phyloP scores from a whole-genome alignment of 148 eudicot species.

The Rhododendron molle region DNA sequence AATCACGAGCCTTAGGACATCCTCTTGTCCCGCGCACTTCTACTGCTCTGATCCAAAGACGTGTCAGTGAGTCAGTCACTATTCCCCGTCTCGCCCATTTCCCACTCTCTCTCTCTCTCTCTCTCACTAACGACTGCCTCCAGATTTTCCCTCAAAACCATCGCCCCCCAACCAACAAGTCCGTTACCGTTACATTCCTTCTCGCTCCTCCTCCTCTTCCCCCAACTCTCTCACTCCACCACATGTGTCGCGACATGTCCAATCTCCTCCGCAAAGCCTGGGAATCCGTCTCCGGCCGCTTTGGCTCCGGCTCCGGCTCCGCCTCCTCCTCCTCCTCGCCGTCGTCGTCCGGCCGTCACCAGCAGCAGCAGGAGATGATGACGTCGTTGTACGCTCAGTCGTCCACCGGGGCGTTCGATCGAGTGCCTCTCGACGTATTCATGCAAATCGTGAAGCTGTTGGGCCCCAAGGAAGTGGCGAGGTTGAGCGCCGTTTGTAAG shows the following conservation, averaged over 20 bases:
- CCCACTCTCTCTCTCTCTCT: neutral
- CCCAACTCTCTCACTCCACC: neutral
- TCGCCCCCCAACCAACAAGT: neutral
- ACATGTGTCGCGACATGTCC: conserved; percentile 3
- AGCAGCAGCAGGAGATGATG: neutral
- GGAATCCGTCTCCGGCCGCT: conserved; percentile 29
- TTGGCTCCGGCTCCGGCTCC: conserved; percentile 1
- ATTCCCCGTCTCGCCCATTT: neutral
- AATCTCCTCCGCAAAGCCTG: conserved; percentile 25
- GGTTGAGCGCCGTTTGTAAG: conserved; percentile 48
- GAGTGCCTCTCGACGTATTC: conserved; percentile 55
- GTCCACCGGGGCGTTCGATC: conserved; percentile 60
- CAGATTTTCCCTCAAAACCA: neutral
- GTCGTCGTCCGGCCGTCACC: neutral
- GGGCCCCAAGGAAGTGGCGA: conserved; percentile 60
- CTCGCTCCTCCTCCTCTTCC: neutral
- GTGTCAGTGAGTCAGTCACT: too few species aligned
- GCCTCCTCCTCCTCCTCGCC: neutral
- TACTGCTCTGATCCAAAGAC: neutral
- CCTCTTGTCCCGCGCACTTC: neutral
- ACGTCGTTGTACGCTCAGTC: conserved; percentile 16
- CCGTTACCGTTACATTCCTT: neutral
- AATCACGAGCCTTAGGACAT: neutral
- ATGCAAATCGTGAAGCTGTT: conserved; percentile 42
- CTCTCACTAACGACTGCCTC: neutral